A percentile compares a stretch with the other conserved stretches of the same genome.
phyloP scores from a whole-genome alignment of 164 flowering plant species.

The Stephania yunnanensis region DNA sequence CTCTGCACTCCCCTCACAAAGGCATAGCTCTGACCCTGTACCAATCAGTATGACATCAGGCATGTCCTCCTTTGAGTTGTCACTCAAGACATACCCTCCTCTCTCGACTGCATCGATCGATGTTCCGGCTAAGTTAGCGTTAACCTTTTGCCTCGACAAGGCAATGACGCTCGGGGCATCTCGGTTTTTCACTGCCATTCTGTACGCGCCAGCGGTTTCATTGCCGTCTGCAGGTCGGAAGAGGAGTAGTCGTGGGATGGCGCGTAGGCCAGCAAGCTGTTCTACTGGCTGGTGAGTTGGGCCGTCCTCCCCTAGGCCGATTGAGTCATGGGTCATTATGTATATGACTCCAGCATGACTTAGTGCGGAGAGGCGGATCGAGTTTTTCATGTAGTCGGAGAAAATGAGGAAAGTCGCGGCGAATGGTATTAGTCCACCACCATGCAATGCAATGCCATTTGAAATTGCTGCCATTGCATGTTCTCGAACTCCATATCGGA shows the following conservation, averaged over 20 bases:
- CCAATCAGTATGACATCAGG: conserved; percentile 55
- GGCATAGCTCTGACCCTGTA: conserved; percentile 48
- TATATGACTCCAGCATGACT: conserved; percentile 55
- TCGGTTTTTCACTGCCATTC: conserved; percentile 37
- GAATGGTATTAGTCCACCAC: conserved; percentile 54
- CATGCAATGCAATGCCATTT: conserved; percentile 55
- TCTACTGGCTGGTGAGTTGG: conserved; percentile 77
- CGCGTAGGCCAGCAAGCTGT: conserved; percentile 51
- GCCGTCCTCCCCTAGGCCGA: conserved; percentile 72
- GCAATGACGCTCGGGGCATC: conserved; percentile 41
- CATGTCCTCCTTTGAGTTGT: conserved; percentile 30
- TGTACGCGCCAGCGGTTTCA: conserved; percentile 66
- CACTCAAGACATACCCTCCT: conserved; percentile 50
- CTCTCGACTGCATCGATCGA: conserved; percentile 30
- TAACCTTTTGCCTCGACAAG: conserved; percentile 53
- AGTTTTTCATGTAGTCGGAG: conserved; percentile 54
- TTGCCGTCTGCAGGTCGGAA: conserved; percentile 61
- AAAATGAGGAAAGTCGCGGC: conserved; percentile 57
- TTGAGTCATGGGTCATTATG: conserved; percentile 64
- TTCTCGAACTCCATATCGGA: conserved; percentile 55
- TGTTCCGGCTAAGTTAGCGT: conserved; percentile 44
- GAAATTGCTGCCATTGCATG: conserved; percentile 61
- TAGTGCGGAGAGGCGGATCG: conserved; percentile 51
- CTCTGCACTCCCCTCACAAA: conserved; percentile 33
- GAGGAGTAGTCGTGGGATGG: conserved; percentile 44